Percentiles rank a stretch among this genome's conserved stretches.
Conservation (phyloP, 305 asterid genomes). For the Andrographis paniculata region DNA sequence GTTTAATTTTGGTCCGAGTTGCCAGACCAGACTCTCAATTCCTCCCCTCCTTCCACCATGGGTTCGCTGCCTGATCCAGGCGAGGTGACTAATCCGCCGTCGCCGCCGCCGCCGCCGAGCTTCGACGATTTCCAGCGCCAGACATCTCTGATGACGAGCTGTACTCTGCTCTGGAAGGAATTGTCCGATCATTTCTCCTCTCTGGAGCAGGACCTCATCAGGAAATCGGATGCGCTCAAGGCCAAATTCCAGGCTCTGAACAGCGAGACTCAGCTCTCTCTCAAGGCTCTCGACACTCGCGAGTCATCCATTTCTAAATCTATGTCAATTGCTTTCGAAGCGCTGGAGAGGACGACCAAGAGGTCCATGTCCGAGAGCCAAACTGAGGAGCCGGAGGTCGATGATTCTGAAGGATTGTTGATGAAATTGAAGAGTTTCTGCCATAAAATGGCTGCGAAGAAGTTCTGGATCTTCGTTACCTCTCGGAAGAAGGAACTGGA, state of each 20-base stretch:
- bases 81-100: constrained; percentile 44
- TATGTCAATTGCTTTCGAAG: constrained; percentile 38
- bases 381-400: constrained; percentile 41
- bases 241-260: constrained; percentile 44
- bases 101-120: constrained; percentile 43
- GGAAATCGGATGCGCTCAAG: constrained; percentile 56
- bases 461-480: constrained; percentile 66
- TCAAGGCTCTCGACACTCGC: constrained; percentile 53
- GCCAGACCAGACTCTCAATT: constrained; percentile 15
- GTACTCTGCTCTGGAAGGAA: constrained; percentile 96
- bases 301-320: constrained; percentile 59
- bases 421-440: constrained; percentile 51
- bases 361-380: constrained; percentile 22
- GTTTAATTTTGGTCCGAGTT: constrained; percentile 18
- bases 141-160: constrained; percentile 95
- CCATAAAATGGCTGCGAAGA: constrained; percentile 50
- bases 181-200: constrained; percentile 91
- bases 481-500: constrained; percentile 82
- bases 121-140: constrained; percentile 96
- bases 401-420: constrained; percentile 51
- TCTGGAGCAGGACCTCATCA: constrained; percentile 70
- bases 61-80: constrained; percentile 92
- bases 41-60: constrained; percentile 27
- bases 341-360: constrained; percentile 34
- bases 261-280: constrained; percentile 44